Evolutionary conservation across 2,329 filamentous ascomycete genomes (phyloP).

Genomic region (Arthrobotrys musiformis): DNA sequence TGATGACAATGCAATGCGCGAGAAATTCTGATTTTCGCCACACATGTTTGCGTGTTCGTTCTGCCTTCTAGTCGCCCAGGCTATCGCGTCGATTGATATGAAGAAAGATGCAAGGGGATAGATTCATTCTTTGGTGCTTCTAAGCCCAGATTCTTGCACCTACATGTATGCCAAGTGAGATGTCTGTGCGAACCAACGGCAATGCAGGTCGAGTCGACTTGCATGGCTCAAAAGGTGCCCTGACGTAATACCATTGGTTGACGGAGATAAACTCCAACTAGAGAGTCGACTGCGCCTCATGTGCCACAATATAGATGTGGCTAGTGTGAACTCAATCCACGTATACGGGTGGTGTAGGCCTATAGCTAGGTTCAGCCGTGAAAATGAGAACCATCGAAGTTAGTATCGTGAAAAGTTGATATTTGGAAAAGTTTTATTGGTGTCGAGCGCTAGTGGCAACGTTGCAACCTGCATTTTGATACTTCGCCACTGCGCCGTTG

Average conservation of each 20-base stretch:
- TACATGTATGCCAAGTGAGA: neutral
- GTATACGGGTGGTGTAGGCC: no score
- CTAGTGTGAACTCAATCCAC: no score
- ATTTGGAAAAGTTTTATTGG: neutral
- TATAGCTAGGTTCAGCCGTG: no score
- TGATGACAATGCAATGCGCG: neutral
- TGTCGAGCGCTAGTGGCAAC: neutral
- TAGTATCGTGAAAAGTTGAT: neutral
- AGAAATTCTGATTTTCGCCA: neutral
- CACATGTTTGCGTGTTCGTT: neutral
- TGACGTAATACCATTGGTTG: conserved; percentile 20
- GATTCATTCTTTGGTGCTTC: conserved; percentile 25
- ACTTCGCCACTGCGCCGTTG: neutral
- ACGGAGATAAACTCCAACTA: conserved; percentile 14
- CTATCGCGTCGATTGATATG: conserved; percentile 9
- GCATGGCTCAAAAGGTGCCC: neutral
- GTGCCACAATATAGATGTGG: conserved; percentile 3
- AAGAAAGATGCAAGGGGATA: conserved; percentile 10
- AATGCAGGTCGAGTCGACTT: conserved; percentile 13
- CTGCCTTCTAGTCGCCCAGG: conserved; percentile 1
- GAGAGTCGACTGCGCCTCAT: neutral
- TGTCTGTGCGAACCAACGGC: neutral
- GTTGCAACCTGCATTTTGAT: neutral
- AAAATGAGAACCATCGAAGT: neutral
- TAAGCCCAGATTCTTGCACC: neutral